Evolutionary conservation across 148 eudicot genomes (phyloP), one percentile per base, ranked within the genome.

Genomic region (Spergularia marina): DNA sequence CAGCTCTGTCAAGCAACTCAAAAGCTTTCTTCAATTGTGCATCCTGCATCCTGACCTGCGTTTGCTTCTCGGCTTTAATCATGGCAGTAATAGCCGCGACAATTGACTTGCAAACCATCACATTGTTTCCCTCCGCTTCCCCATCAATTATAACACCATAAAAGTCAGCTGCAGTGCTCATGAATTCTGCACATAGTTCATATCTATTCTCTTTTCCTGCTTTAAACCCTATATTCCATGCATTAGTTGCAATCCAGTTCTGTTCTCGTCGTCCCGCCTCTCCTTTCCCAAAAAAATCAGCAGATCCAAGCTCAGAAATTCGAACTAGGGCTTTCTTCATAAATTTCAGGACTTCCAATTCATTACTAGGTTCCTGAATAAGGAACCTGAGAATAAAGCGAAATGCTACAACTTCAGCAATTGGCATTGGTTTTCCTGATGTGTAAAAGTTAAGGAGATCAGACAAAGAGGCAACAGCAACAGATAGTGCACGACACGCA

Each of bases 241-340:
- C 82, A 65, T 86, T 86, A 52, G 80, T 79, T 17, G 98, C 90
- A 74, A 95, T 78, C 99, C 99, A 95, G 39, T 87, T 90, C 61
- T 81, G 77, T 68, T 95, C 99, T 73, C 98, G 84, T 78, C 79
- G 89, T 53, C 99, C 99, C 57, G 87, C 89, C 85, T 95, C 99
- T 76, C 86, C 93, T 85, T 89, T 92, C 74, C 99, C 99, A 72
- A 95, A 86, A 82, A 92, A 92, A 73, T 71, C 61, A 40, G 84
- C 94, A 74, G 92, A 78, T 34, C 97, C 97, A 36, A 92, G 82
- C 80, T 91, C 99, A 58, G 68, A 53, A 52, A 81, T 71, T 71
- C 94, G 84, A 52, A 82, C 79, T 78, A 86, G 88, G 79, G 90
- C 87, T 74, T 69, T 87, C 73, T 86, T 89, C 88, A 91, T 84